Base-by-base conservation (phyloP, 2,329 filamentous ascomycete species). In the Epichloe sp. region DNA sequence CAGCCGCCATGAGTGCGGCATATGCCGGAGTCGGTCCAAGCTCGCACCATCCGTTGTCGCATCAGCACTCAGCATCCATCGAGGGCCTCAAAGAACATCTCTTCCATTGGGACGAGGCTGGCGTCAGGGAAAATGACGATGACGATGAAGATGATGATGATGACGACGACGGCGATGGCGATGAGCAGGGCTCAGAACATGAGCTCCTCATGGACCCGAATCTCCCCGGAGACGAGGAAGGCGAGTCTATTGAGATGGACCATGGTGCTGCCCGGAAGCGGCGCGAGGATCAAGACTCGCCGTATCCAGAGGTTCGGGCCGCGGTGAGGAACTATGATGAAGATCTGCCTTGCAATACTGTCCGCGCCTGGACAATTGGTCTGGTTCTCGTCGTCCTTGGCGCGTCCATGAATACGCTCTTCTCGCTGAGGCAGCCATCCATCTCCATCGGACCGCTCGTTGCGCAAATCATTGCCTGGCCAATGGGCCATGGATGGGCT, bases 321-420 rank as follows among this genome's bases (percentile, higher is more conserved):
- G 80, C 81, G 7, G 80, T 84, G 3, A 71, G 71, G 49, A 83
- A 83, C 61, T 79, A 77, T 57, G 81, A 85, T 61, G 77, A 84
- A 57, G 76, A 81, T 45, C 61, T 83, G 26, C 82, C 81, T 1
- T 82, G 79, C 66, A 84, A 82, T 61, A 85, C 82, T 0, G 68
- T 83, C 34, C 73, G 81, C 42, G 80, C 79, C 17, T 85, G 81
- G 81, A 71, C 71, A 1, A 82, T 85, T 53, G 81, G 81, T 3
- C 57, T 83, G 48, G 55, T 66, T 4, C 70, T 83, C 26, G 77
- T 80, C 11, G 66, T 78, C 1, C 47, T 80, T 6, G 78, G 79
- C 12, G 77, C 79, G 5, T 78, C 71, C 6, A 76, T 76, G 69
- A 84, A 84, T 62, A 82, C 80, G 5, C 67, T 84, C 47, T 81